These are phyloP conservation scores for Exophiala viscosa DNA, from an alignment of 2,329 filamentous ascomycete genomes.

Conservation along the genomic window DNA sequence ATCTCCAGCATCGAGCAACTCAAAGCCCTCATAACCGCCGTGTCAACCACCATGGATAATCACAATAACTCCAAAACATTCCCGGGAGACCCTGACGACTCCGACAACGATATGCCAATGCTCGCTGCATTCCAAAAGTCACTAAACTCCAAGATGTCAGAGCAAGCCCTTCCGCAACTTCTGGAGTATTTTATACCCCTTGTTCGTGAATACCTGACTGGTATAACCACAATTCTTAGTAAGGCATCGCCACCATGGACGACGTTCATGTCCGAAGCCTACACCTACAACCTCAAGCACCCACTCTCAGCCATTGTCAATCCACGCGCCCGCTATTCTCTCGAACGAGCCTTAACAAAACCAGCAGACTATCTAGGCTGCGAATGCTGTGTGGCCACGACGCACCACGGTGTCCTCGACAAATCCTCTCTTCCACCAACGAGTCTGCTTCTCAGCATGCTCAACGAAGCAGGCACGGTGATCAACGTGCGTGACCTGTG, in stretches of 20 bases:
- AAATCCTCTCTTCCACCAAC: slow-evolving; percentile 53
- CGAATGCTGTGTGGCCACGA: slow-evolving; percentile 41
- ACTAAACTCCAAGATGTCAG: neutral
- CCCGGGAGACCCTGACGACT: neutral
- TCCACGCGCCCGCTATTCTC: slow-evolving; percentile 55
- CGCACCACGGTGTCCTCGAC: slow-evolving; percentile 34
- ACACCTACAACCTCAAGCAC: slow-evolving; percentile 56
- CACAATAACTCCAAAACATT: neutral
- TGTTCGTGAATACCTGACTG: no score
- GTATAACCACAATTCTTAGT: no score
- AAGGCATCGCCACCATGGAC: slow-evolving; percentile 37
- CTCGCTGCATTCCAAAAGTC: neutral
- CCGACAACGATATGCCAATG: neutral
- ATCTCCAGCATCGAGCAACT: neutral
- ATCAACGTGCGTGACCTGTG: slow-evolving; percentile 62
- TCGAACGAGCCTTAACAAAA: slow-evolving; percentile 57
- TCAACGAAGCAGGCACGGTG: slow-evolving; percentile 58
- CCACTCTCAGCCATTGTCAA: slow-evolving; percentile 57
- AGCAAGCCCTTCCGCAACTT: no score
- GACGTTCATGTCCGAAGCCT: slow-evolving; percentile 54
- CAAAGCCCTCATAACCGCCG: neutral
- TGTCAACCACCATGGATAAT: neutral
- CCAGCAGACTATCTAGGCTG: slow-evolving; percentile 61
- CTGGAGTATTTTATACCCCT: no score
- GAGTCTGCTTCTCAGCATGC: slow-evolving; percentile 59